Conservation (phyloP, 331 rosid species). For the Spiraea crenata region DNA sequence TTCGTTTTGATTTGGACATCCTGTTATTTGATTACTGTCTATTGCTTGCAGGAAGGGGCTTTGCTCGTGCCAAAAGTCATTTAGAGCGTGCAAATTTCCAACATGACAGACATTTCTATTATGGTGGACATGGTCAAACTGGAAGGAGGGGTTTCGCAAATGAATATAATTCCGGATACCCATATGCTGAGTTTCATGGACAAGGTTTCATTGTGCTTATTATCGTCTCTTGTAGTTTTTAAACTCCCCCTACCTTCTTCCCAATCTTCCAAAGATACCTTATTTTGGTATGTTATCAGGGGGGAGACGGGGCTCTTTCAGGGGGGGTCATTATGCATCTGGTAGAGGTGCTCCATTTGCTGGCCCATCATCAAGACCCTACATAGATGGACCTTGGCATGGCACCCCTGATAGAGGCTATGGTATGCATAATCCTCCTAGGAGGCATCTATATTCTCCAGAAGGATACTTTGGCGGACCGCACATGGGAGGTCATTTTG, state of each 20-base stretch:
- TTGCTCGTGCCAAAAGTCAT: constrained; percentile 47
- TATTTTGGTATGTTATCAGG: constrained; percentile 36
- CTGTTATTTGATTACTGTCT: constrained; percentile 10
- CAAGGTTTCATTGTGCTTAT: constrained; percentile 35
- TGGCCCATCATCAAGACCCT: constrained; percentile 48
- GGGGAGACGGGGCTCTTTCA: constrained; percentile 41
- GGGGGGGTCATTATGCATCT: constrained; percentile 47
- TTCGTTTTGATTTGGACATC: constrained; percentile 12
- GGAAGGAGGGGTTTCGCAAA: constrained; percentile 44
- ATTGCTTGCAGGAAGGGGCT: constrained; percentile 46
- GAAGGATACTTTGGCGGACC: constrained; percentile 48
- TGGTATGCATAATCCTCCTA: constrained; percentile 46
- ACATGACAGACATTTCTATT: constrained; percentile 44
- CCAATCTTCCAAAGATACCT: not conserved
- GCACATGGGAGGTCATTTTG: constrained; percentile 47
- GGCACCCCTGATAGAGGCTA: constrained; percentile 48
- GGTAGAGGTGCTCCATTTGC: constrained; percentile 37
- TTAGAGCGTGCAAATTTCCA: constrained; percentile 40
- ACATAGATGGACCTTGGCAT: constrained; percentile 50
- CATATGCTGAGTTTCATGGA: constrained; percentile 46
- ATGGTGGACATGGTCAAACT: constrained; percentile 43
- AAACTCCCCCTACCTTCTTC: not conserved
- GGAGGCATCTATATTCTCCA: constrained; percentile 52
- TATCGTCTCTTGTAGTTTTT: constrained; percentile 13
- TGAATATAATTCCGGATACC: constrained; percentile 30